These are phyloP conservation scores for Parafenestella ontariensis DNA, from an alignment of 2,329 filamentous ascomycete genomes.

Conservation along the genomic window DNA sequence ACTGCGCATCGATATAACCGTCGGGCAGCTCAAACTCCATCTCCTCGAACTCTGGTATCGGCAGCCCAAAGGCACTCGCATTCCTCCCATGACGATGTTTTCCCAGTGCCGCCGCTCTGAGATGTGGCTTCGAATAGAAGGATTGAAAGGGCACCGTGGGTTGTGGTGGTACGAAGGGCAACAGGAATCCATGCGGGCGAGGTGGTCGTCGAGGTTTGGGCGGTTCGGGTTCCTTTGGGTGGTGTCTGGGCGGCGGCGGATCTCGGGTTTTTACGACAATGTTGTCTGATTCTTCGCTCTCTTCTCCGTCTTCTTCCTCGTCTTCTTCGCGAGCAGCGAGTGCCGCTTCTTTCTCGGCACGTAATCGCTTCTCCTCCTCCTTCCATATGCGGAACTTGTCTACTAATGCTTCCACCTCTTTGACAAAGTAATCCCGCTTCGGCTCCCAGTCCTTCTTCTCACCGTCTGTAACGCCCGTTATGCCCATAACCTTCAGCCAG, in stretches of 20 bases:
- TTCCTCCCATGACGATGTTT: slow-evolving; percentile 73
- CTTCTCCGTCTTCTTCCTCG: slow-evolving; percentile 46
- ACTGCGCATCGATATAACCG: slow-evolving; percentile 62
- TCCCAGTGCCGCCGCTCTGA: slow-evolving; percentile 80
- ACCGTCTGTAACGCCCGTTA: slow-evolving; percentile 82
- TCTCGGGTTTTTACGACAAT: slow-evolving; percentile 18
- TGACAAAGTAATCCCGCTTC: slow-evolving; percentile 83
- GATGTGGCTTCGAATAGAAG: slow-evolving; percentile 81
- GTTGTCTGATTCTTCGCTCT: slow-evolving; percentile 46
- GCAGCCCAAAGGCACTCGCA: slow-evolving; percentile 79
- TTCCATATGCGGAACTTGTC: slow-evolving; percentile 90
- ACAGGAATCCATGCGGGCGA: slow-evolving; percentile 40
- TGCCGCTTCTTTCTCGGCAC: slow-evolving; percentile 75
- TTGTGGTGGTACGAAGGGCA: slow-evolving; percentile 37
- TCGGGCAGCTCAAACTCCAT: slow-evolving; percentile 77
- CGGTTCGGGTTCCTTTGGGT: slow-evolving; percentile 51
- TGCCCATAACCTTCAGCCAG: slow-evolving; percentile 91
- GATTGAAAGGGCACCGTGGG: slow-evolving; percentile 75
- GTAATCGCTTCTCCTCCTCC: slow-evolving; percentile 84
- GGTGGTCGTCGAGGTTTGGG: slow-evolving; percentile 42
- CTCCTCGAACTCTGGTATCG: slow-evolving; percentile 75
- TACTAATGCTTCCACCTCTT: slow-evolving; percentile 79
- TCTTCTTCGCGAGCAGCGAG: slow-evolving; percentile 57
- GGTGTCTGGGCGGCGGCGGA: slow-evolving; percentile 44
- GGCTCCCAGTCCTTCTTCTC: slow-evolving; percentile 87